These are phyloP conservation scores for Neoboletus subvelutipes DNA, from an alignment of 768 basidiomycete genomes.

Conservation along the genomic window DNA sequence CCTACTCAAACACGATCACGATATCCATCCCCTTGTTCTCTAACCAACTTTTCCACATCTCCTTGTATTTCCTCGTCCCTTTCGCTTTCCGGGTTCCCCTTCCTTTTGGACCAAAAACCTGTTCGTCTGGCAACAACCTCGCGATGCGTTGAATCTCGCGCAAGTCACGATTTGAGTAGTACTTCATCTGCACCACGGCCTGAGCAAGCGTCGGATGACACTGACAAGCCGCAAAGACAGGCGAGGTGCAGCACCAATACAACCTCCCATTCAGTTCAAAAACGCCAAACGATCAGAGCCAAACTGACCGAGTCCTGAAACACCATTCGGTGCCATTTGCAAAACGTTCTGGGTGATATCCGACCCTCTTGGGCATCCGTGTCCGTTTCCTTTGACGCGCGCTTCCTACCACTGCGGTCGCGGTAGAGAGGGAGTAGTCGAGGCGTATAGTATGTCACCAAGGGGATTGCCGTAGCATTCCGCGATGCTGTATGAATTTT, in stretches of 20 bases:
- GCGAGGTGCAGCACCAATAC: background rate
- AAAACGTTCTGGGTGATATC: conserved; percentile 37
- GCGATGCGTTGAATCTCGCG: conserved; percentile 43
- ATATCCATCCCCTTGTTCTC: conserved; percentile 34
- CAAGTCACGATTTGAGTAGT: conserved; percentile 39
- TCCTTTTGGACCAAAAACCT: conserved; percentile 29
- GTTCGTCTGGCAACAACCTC: conserved; percentile 38
- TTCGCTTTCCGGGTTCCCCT: conserved; percentile 3
- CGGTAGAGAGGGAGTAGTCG: conserved; percentile 42
- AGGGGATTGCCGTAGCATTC: conserved; percentile 12
- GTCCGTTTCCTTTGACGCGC: conserved; percentile 2
- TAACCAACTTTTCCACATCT: conserved; percentile 42
- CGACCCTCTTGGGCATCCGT: conserved; percentile 24
- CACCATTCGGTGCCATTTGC: conserved; percentile 50
- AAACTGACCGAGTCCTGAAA: conserved; percentile 40
- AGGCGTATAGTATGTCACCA: conserved; percentile 36
- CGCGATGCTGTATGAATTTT: conserved; percentile 2
- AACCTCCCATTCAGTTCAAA: background rate
- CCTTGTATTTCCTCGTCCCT: conserved; percentile 30
- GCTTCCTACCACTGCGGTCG: conserved; percentile 4
- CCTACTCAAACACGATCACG: conserved; percentile 35
- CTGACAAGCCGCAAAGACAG: conserved; percentile 18
- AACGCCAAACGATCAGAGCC: background rate
- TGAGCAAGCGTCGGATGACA: conserved; percentile 36
- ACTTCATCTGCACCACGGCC: conserved; percentile 34